phyloP scores from a whole-genome alignment of 208 protist species.

The Vickermania ingenoplastis region DNA sequence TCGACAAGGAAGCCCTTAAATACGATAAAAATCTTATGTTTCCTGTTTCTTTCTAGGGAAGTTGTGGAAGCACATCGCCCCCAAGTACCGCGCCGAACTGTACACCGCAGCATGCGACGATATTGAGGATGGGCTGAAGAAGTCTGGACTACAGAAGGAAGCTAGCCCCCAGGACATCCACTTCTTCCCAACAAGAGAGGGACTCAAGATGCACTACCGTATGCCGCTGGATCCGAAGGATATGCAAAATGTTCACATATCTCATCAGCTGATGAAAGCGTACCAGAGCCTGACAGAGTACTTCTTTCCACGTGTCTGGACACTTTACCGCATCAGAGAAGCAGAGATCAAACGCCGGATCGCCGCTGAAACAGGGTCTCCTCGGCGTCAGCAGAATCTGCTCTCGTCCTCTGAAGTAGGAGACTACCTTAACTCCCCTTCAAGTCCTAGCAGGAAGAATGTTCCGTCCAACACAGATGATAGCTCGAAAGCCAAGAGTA shows the following conservation, averaged over 20 bases:
- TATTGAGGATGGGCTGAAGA: background rate
- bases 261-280: background rate
- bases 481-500: background rate
- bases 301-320: background rate
- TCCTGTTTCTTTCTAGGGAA: background rate
- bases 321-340: background rate
- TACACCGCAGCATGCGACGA: background rate
- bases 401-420: background rate
- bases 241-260: too few species aligned
- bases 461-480: background rate
- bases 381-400: too few species aligned
- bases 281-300: background rate
- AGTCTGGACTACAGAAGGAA: background rate
- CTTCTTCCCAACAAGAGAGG: background rate
- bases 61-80: background rate
- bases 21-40: background rate
- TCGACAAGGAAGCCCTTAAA: background rate
- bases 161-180: background rate
- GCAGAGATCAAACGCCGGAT: background rate
- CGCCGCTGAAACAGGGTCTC: background rate
- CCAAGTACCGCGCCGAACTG: background rate
- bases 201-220: background rate
- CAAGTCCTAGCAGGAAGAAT: too few species aligned
- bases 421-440: background rate
- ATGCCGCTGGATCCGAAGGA: background rate